phyloP scores from a whole-genome alignment of 2,329 filamentous ascomycete genomes.

The Nemania sp. region DNA sequence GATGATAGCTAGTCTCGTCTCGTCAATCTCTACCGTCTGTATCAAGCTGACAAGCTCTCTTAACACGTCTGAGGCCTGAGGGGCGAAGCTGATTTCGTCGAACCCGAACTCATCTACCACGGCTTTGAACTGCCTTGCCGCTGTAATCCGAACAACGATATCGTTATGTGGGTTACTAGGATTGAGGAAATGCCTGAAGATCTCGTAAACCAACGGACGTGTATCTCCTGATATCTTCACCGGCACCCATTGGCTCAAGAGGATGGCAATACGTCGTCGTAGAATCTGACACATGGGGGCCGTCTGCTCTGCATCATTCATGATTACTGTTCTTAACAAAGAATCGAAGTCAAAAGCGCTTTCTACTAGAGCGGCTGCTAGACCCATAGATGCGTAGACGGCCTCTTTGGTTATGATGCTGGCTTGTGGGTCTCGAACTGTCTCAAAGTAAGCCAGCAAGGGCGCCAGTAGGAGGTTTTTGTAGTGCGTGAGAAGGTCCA shows the following conservation, averaged over 20 bases:
- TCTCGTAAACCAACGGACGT: slow-evolving; percentile 78
- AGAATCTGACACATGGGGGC: slow-evolving; percentile 75
- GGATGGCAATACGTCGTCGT: slow-evolving; percentile 82
- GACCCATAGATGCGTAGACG: slow-evolving; percentile 88
- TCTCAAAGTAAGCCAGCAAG: slow-evolving; percentile 80
- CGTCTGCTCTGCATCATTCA: slow-evolving; percentile 73
- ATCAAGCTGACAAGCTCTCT: slow-evolving; percentile 77
- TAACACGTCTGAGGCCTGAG: slow-evolving; percentile 76
- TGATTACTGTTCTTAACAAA: slow-evolving; percentile 75
- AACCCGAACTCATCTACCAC: slow-evolving; percentile 88
- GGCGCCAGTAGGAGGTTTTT: slow-evolving; percentile 80
- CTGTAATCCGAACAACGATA: slow-evolving; percentile 87
- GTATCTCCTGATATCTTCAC: slow-evolving; percentile 73
- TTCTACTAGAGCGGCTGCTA: slow-evolving; percentile 77
- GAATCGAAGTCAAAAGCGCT: slow-evolving; percentile 80
- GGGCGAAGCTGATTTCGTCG: slow-evolving; percentile 71
- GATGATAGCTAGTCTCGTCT: slow-evolving; percentile 88
- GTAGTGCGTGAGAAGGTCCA: slow-evolving; percentile 88
- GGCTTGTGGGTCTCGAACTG: slow-evolving; percentile 66
- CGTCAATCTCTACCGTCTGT: slow-evolving; percentile 76
- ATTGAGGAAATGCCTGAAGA: slow-evolving; percentile 85
- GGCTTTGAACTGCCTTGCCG: slow-evolving; percentile 79
- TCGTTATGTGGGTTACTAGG: slow-evolving; percentile 81
- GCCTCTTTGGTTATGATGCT: slow-evolving; percentile 89
- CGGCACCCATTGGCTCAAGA: slow-evolving; percentile 87